A percentile compares a stretch with the other conserved stretches of the same genome.
Conservation (phyloP, 2,329 filamentous ascomycete genomes). For the Exserohilum rostratum region DNA sequence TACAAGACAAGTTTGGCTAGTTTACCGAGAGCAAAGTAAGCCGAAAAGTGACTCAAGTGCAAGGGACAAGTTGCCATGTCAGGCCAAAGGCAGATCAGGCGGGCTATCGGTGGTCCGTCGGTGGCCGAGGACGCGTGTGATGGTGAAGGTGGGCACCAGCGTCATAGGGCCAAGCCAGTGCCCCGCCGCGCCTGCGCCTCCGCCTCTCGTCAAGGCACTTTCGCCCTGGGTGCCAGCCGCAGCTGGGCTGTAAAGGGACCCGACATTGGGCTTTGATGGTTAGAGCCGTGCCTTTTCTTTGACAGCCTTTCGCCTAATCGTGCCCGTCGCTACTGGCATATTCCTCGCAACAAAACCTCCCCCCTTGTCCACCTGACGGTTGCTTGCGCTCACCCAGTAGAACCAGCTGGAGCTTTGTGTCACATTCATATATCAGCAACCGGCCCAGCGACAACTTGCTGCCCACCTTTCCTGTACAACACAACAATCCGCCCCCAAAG, state of each 20-base stretch:
- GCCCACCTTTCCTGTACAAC: constrained; percentile 3
- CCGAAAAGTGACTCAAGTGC: neutral
- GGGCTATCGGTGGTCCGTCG: neutral
- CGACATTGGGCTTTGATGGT: constrained; percentile 26
- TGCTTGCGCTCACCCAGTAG: constrained; percentile 2
- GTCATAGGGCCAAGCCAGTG: constrained; percentile 33
- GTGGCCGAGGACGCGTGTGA: constrained; percentile 2
- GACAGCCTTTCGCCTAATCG: constrained; percentile 1
- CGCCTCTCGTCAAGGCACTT: constrained; percentile 9
- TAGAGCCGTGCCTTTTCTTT: constrained; percentile 12
- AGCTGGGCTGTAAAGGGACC: constrained; percentile 28
- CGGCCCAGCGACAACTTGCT: constrained; percentile 4
- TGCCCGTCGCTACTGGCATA: constrained; percentile 7
- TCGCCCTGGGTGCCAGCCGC: constrained; percentile 30
- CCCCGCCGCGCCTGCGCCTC: constrained; percentile 25
- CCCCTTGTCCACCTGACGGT: constrained; percentile 9
- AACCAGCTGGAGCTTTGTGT: constrained; percentile 18
- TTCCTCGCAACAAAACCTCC: neutral
- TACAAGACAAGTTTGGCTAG: constrained; percentile 13
- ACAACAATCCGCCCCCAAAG: constrained; percentile 14
- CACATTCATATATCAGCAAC: constrained; percentile 25
- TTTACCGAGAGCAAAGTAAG: constrained; percentile 2
- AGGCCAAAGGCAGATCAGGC: neutral
- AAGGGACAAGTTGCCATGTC: neutral
- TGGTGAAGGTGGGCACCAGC: constrained; percentile 11